Evolutionary conservation across 2,329 filamentous ascomycete genomes (phyloP), one percentile per base, ranked within the genome.

Genomic region (Rutstroemia sp.): DNA sequence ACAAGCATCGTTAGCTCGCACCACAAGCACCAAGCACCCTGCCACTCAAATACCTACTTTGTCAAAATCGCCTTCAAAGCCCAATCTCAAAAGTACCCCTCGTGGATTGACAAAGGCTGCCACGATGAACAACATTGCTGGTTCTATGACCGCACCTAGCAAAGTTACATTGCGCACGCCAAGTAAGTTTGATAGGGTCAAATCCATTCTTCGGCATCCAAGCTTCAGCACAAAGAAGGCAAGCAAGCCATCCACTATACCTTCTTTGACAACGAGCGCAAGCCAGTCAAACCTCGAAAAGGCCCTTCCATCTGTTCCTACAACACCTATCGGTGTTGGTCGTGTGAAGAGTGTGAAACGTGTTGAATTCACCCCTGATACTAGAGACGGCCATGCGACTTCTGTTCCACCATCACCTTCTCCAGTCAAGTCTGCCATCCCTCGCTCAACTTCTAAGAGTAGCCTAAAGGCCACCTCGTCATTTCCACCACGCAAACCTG

Each of bases 331-430:
- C 45, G 53, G 52, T 40, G 50, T 54, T 46, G 55, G 54, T 19
- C 61, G 84, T 34, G 79, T 84, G 23, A 88, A 84, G 70, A 68
- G 76, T 39, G 70, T 73, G 17, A 95, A 95, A 74, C 86, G 82
- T 56, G 89, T 95, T 38, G 84, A 88, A 51, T 96, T 95, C 66
- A 90, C 87, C 0, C 86, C 85, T 0, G 84, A 83, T 59, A 84
- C 85, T 6, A 62, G 60, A 38, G 80, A 88, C 60, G 72, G 73
- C 17, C 71, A 73, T 8, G 69, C 72, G 19, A 14, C 53, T 12
- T 44, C 17, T 23, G 42, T 53, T 40, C 76, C 80, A 58, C 73
- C 76, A 57, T 80, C 81, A 1, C 82, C 82, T 7, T 82, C 82
- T 3, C 78, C 80, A 4, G 67, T 78, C 61, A 82, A 83, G 65